Percentiles rank a stretch among this genome's conserved stretches.
phyloP scores from a whole-genome alignment of 1,284 basidiomycete genomes.

The Porogramme epimiltina region DNA sequence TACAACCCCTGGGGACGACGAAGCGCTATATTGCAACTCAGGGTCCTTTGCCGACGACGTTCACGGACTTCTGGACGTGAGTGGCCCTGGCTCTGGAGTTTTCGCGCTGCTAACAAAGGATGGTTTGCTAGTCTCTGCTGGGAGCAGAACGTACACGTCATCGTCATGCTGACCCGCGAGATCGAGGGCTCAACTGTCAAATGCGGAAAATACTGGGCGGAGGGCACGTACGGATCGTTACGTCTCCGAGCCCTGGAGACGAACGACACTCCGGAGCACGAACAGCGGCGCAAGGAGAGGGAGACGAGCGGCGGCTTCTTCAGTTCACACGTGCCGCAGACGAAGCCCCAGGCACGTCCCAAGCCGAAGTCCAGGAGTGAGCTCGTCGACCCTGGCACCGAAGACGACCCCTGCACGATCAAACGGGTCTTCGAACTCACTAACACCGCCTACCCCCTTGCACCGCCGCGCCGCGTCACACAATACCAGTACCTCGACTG shows the following conservation, averaged over 20 bases:
- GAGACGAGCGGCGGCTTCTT: slow-evolving; percentile 36
- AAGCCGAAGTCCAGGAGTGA: slow-evolving; percentile 9
- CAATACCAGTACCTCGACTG: slow-evolving; percentile 91
- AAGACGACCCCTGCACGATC: slow-evolving; percentile 45
- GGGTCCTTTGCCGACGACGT: slow-evolving; percentile 90
- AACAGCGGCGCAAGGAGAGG: slow-evolving; percentile 29
- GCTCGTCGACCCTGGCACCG: slow-evolving; percentile 11
- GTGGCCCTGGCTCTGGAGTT: slow-evolving; percentile 39
- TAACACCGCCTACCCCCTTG: slow-evolving; percentile 59
- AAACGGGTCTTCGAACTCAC: slow-evolving; percentile 72
- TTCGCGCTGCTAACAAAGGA: no score
- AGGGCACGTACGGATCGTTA: slow-evolving; percentile 72
- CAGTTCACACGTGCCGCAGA: slow-evolving; percentile 20
- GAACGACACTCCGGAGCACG: slow-evolving; percentile 38
- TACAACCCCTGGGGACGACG: slow-evolving; percentile 81
- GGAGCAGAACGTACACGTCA: slow-evolving; percentile 81
- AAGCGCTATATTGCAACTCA: slow-evolving; percentile 95
- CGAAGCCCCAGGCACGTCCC: slow-evolving; percentile 12
- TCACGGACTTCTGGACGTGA: slow-evolving; percentile 94
- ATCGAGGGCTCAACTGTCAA: slow-evolving; percentile 88
- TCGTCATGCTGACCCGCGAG: slow-evolving; percentile 91
- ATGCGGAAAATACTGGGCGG: slow-evolving; percentile 91
- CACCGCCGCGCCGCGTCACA: slow-evolving; percentile 60
- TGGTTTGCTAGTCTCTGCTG: slow-evolving; percentile 59
- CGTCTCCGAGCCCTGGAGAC: slow-evolving; percentile 66